phyloP scores from a whole-genome alignment of 2,329 filamentous ascomycete genomes.

The Acrocalymma vagum region DNA sequence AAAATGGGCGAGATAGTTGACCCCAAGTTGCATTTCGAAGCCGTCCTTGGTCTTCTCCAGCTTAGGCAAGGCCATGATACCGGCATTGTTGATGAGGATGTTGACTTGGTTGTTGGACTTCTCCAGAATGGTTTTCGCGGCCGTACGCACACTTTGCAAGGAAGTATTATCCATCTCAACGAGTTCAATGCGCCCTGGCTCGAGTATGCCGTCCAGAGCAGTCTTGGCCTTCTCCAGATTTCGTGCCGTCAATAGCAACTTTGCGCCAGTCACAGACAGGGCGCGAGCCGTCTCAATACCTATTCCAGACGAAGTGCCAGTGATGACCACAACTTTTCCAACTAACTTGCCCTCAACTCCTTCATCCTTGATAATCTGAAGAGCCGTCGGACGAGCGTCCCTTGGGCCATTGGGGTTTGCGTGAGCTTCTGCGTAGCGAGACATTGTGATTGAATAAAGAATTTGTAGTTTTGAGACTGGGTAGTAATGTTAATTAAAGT shows the following conservation, averaged over 20 bases:
- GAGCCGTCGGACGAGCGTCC: conserved; percentile 50
- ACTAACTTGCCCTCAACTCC: conserved; percentile 39
- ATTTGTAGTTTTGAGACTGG: too few species aligned
- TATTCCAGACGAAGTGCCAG: conserved; percentile 34
- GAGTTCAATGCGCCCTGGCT: conserved; percentile 12
- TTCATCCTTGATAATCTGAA: conserved; percentile 49
- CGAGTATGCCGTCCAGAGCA: conserved; percentile 21
- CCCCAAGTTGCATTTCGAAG: conserved; percentile 46
- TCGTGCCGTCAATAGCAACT: conserved; percentile 54
- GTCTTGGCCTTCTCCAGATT: conserved; percentile 38
- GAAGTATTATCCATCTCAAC: conserved; percentile 22
- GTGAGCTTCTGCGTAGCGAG: too few species aligned
- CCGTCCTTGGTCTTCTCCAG: conserved; percentile 38
- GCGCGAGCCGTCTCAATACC: conserved; percentile 44
- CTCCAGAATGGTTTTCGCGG: conserved; percentile 18
- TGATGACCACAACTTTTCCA: conserved; percentile 34
- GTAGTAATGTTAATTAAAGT: too few species aligned
- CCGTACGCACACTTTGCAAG: conserved; percentile 16
- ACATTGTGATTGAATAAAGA: too few species aligned
- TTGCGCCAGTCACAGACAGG: conserved; percentile 56
- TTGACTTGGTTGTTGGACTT: conserved; percentile 18
- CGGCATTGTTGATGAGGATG: conserved; percentile 26
- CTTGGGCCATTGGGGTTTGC: conserved; percentile 37
- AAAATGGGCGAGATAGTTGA: conserved; percentile 58
- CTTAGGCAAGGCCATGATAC: conserved; percentile 38